These are phyloP conservation scores for Carex scoparia DNA, from an alignment of 176 grass and related monocot species.

Conservation along the genomic window DNA sequence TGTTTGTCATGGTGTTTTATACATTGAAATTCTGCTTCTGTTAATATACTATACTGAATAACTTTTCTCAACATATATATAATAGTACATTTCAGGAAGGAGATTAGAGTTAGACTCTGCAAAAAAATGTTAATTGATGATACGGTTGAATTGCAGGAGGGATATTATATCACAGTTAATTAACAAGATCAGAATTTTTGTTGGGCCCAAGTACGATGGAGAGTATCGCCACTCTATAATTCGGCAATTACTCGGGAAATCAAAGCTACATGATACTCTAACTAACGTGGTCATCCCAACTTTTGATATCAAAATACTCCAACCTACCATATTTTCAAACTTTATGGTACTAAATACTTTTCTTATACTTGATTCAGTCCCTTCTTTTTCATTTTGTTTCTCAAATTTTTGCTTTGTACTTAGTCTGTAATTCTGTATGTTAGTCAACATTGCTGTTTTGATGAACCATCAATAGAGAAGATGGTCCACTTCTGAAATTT, in stretches of 20 bases:
- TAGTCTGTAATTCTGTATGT: not conserved
- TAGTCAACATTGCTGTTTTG: not conserved
- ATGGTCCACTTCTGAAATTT: not conserved
- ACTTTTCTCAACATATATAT: no score
- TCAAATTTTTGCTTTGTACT: not conserved
- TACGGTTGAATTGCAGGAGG: no score
- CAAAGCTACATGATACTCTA: conserved; percentile 35
- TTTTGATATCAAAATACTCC: conserved; percentile 55
- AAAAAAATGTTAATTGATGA: no score
- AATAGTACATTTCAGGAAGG: no score
- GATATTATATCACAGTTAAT: no score
- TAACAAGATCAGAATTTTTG: no score
- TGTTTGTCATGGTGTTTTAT: not conserved
- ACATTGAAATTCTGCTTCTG: not conserved
- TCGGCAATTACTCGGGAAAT: conserved; percentile 29
- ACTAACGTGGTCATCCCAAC: conserved; percentile 59
- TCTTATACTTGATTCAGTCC: not conserved
- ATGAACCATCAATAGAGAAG: no score
- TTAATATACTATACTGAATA: not conserved
- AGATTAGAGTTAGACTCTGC: no score
- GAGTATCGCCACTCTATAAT: conserved; percentile 52
- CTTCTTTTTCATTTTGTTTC: not conserved
- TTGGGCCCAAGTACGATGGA: conserved; percentile 54
- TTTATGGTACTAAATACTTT: conserved; percentile 39
- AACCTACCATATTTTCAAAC: conserved; percentile 66